These are phyloP conservation scores for Suhomyces coccinellae DNA, from an alignment of 1,139 yeast genomes.

Conservation along the genomic window DNA sequence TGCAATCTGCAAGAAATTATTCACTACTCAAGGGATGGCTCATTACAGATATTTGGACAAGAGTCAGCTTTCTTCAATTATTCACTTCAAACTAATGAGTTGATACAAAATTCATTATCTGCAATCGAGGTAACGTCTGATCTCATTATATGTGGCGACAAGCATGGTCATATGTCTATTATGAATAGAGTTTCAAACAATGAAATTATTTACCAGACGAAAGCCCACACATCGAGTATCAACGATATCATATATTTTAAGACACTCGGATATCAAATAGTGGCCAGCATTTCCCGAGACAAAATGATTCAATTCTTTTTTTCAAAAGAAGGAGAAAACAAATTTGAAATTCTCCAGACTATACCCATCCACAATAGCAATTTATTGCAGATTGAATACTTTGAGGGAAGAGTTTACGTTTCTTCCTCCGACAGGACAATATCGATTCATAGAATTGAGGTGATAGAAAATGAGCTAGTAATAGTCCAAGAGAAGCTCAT, in stretches of 20 bases:
- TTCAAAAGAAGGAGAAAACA: slow-evolving; percentile 12
- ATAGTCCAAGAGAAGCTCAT: slow-evolving; percentile 46
- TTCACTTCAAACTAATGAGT: slow-evolving; percentile 28
- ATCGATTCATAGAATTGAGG: slow-evolving; percentile 47
- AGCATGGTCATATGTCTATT: slow-evolving; percentile 43
- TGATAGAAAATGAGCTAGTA: slow-evolving; percentile 19
- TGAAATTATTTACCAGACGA: slow-evolving; percentile 22
- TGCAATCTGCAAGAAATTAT: slow-evolving; percentile 30
- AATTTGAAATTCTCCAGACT: slow-evolving; percentile 59
- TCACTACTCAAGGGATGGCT: slow-evolving; percentile 45
- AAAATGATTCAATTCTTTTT: slow-evolving; percentile 59
- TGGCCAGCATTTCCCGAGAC: slow-evolving; percentile 56
- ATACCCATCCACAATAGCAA: slow-evolving; percentile 59
- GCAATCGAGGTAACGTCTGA: slow-evolving; percentile 27
- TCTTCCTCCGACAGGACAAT: slow-evolving; percentile 62
- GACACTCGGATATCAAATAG: slow-evolving; percentile 23
- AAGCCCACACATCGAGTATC: slow-evolving; percentile 53
- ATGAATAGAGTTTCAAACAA: slow-evolving; percentile 13
- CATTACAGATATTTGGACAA: slow-evolving; percentile 26
- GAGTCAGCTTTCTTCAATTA: slow-evolving; percentile 14
- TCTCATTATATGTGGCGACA: slow-evolving; percentile 46
- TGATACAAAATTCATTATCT: slow-evolving; percentile 28
- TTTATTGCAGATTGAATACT: slow-evolving; percentile 37
- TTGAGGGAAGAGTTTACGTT: slow-evolving; percentile 41
- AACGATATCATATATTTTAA: slow-evolving; percentile 43